Conservation (phyloP, 768 basidiomycete genomes). For the Zangia roseola region DNA sequence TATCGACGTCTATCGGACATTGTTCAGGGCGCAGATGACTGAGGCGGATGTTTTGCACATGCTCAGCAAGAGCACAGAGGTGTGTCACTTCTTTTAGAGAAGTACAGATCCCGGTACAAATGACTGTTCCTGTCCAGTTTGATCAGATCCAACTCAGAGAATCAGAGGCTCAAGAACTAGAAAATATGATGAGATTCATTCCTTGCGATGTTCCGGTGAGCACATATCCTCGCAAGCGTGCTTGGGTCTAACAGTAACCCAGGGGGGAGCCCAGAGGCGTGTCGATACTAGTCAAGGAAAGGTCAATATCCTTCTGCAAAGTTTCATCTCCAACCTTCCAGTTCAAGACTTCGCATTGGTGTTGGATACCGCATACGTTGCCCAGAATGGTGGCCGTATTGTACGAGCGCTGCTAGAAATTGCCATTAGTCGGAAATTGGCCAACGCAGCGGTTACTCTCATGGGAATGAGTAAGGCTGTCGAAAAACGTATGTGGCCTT, state of each 20-base stretch:
- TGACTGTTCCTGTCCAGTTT: constrained; percentile 52
- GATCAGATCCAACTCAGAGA: constrained; percentile 94
- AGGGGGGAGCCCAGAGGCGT: constrained; percentile 71
- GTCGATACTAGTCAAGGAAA: constrained; percentile 70
- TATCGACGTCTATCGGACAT: constrained; percentile 81
- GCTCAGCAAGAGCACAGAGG: constrained; percentile 91
- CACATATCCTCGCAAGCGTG: background rate
- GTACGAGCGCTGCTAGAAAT: constrained; percentile 94
- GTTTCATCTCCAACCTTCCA: constrained; percentile 74
- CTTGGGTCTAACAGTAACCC: background rate
- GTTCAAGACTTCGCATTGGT: constrained; percentile 95
- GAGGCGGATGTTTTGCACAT: constrained; percentile 90
- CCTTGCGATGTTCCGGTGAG: constrained; percentile 82
- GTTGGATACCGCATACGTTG: constrained; percentile 91
- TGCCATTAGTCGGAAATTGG: constrained; percentile 91
- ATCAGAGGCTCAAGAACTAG: constrained; percentile 81
- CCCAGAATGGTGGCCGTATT: constrained; percentile 94
- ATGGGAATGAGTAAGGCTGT: constrained; percentile 92
- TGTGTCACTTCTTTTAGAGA: constrained; percentile 30
- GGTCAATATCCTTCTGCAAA: constrained; percentile 94
- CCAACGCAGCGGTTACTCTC: constrained; percentile 71
- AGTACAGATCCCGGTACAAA: background rate
- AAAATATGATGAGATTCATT: constrained; percentile 59
- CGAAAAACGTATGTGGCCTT: constrained; percentile 93
- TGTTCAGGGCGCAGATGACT: constrained; percentile 79